Evolutionary conservation across 176 grass and related monocot species (phyloP).

Genomic region (Stipa capillata): DNA sequence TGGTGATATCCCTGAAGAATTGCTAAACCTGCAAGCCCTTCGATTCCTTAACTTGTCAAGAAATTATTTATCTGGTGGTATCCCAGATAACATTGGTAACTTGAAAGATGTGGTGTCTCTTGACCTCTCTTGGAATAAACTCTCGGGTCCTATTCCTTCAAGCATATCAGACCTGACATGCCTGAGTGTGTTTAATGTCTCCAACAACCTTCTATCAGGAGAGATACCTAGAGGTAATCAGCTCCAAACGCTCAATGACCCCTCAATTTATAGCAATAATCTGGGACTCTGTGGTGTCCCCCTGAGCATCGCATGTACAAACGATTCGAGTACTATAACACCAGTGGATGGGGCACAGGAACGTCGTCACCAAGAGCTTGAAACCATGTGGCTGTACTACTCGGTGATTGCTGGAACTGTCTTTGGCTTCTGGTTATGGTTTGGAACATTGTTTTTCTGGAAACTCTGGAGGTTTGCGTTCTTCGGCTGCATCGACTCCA

Average conservation of each 20-base stretch:
- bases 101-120: background rate
- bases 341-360: background rate
- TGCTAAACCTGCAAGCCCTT: background rate
- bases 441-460: background rate
- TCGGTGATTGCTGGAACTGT: background rate
- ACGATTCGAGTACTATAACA: background rate
- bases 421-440: conserved; percentile 20
- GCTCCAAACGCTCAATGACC: background rate
- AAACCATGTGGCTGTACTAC: background rate
- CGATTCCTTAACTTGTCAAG: background rate
- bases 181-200: background rate
- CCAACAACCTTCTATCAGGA: background rate
- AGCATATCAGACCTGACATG: background rate
- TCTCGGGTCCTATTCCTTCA: conserved; percentile 7
- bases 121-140: conserved; percentile 21
- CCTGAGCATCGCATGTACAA: background rate
- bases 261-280: background rate
- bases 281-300: background rate
- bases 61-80: conserved; percentile 1
- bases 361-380: background rate
- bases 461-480: background rate
- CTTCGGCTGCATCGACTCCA: background rate
- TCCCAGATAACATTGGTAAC: background rate
- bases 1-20: too few species aligned
- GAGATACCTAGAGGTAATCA: background rate